These are phyloP conservation scores for Podila epicladia DNA, from an alignment of 192 early-diverging fungal species.

Conservation along the genomic window DNA sequence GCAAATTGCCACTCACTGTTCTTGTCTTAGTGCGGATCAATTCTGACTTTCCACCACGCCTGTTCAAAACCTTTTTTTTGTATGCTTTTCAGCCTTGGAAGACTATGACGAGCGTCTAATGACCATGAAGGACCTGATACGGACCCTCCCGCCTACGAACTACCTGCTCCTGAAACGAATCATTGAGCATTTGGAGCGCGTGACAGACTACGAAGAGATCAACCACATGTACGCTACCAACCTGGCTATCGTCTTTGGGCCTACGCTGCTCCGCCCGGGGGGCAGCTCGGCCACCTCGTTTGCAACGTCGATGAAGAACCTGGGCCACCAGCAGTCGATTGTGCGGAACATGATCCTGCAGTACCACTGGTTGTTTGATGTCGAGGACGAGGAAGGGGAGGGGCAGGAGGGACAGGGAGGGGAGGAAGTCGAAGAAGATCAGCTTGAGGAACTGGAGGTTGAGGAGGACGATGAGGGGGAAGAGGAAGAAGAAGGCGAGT, in stretches of 20 bases:
- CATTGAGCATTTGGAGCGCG: slow-evolving; percentile 76
- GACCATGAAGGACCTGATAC: slow-evolving; percentile 74
- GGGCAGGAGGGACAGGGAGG: neutral
- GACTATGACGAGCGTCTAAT: slow-evolving; percentile 79
- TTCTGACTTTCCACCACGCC: neutral
- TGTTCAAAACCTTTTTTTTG: neutral
- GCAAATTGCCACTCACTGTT: neutral
- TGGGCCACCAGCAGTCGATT: slow-evolving; percentile 77
- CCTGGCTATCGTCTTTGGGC: slow-evolving; percentile 96
- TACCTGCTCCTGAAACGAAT: slow-evolving; percentile 74
- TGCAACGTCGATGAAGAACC: slow-evolving; percentile 73
- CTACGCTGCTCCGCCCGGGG: slow-evolving; percentile 80
- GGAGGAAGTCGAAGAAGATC: neutral
- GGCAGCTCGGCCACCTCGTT: slow-evolving; percentile 64
- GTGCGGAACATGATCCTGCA: slow-evolving; percentile 79
- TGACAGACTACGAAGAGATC: slow-evolving; percentile 78
- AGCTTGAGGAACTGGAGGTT: neutral
- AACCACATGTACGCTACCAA: slow-evolving; percentile 94
- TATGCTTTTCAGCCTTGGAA: slow-evolving; percentile 53
- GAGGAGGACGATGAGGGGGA: slow-evolving; percentile 6
- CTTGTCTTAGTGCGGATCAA: neutral
- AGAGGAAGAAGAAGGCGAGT: slow-evolving; percentile 19
- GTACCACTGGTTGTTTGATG: slow-evolving; percentile 82
- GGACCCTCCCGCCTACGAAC: slow-evolving; percentile 68
- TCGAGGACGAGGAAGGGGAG: slow-evolving; percentile 62